Evolutionary conservation across 129 eudicot species (phyloP), one percentile per base, ranked within the genome.

Genomic region (Saposhnikovia divaricata): DNA sequence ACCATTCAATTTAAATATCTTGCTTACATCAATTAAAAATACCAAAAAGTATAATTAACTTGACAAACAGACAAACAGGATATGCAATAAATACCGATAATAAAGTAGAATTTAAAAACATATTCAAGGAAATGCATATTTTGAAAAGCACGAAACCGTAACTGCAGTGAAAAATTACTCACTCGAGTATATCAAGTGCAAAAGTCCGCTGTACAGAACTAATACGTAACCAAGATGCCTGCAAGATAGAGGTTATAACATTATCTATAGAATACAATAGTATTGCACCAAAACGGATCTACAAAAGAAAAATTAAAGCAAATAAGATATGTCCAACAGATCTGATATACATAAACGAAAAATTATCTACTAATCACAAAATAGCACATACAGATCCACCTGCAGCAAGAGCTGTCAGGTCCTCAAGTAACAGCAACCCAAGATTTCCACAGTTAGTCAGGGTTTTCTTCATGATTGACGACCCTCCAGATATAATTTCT

Each of bases 341-440:
- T 28, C 19, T 65, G 72, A 65, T 4, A 16, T 70, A 13, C 11
- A 44, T 37, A 13, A 70, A 37, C 7, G 74, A 53, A 48, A 55
- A 72, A 44, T 38, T 28, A 53, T 81, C 61, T 34, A 80, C 75
- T 83, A 80, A 81, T 79, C 75, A 44, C 83, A 80, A 85, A 83
- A 81, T 79, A 81, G 86, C 93, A 95, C 99, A 92, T 95, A 92
- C 99, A 90, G 99, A 95, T 95, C 99, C 99, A 95, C 99, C 99
- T 92, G 99, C 99, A 85, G 99, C 99, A 86, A 95, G 95, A 88
- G 99, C 97, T 86, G 99, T 92, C 88, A 95, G 96, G 90, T 95
- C 99, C 96, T 92, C 99, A 28, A 95, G 93, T 85, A 95, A 89
- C 44, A 92, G 86, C 68, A 95, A 87, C 79, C 97, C 99, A 81